Conservation (phyloP, 495 filamentous ascomycete species). For the Talaromyces thailandensis region DNA sequence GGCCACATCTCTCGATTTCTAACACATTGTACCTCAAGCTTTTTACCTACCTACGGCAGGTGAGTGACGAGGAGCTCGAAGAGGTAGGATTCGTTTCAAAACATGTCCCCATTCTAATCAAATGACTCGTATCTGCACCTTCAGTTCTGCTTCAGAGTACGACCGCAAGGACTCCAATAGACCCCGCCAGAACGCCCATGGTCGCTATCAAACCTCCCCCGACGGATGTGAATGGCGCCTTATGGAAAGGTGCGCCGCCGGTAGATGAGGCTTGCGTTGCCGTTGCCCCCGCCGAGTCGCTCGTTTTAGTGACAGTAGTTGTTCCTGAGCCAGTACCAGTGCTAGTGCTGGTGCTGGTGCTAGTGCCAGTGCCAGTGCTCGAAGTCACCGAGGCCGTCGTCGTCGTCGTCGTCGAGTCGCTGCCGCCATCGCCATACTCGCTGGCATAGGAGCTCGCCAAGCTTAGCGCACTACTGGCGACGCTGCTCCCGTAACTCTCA, state of each 20-base stretch:
- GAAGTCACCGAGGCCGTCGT: not conserved
- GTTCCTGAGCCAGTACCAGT: not conserved
- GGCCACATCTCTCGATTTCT: not conserved
- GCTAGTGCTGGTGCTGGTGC: not conserved
- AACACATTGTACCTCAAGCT: not conserved
- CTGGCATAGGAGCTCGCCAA: not conserved
- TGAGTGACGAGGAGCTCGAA: not conserved
- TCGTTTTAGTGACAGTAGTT: not conserved
- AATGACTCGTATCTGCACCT: not conserved
- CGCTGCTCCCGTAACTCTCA: not conserved
- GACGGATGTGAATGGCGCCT: not conserved
- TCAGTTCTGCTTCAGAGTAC: not conserved
- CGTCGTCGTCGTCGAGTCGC: not conserved
- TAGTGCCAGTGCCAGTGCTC: not conserved
- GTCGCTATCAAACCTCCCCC: not conserved
- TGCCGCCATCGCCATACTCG: not conserved
- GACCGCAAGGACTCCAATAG: not conserved
- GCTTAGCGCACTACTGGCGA: not conserved
- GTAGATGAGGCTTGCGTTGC: not conserved
- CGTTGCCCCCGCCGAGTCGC: not conserved
- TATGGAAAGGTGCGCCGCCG: not conserved
- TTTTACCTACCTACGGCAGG: not conserved
- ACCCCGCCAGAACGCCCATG: not conserved
- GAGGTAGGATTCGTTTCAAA: not conserved
- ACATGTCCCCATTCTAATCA: not conserved